Evolutionary conservation across 2,329 filamentous ascomycete species (phyloP), one percentile per base, ranked within the genome.

Genomic region (Cladophialophora psammophila): DNA sequence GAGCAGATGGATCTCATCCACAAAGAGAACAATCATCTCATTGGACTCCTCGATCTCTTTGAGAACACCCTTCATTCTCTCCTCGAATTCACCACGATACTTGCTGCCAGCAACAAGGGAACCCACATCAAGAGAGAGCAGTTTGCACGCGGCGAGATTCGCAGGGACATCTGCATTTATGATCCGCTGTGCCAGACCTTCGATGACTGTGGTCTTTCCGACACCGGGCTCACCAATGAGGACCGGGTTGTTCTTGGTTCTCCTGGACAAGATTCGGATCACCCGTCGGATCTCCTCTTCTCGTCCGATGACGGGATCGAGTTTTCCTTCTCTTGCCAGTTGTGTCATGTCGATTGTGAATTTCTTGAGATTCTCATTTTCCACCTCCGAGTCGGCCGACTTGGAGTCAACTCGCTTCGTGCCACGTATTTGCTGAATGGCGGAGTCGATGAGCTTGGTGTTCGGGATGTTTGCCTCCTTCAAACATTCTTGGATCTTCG

Each of bases 341-440:
- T 92, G 86, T 10, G 95, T 99, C 93, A 99, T 96, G 80, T 99
- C 95, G 75, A 98, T 95, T 64, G 95, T 98, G 80, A 97, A 99
- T 76, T 98, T 99, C 83, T 94, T 92, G 68, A 99, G 84, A 77
- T 97, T 97, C 81, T 99, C 95, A 75, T 94, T 92, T 75, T 97
- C 94, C 75, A 91, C 86, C 80, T 98, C 95, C 0, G 82, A 89
- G 80, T 99, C 95, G 63, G 95, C 95, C 3, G 92, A 97, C 83
- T 96, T 97, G 67, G 93, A 96, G 80, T 99, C 95, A 50, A 99
- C 94, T 70, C 94, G 87, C 82, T 90, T 93, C 50, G 93, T 98
- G 68, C 95, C 95, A 71, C 95, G 90, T 74, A 99, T 97, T 66
- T 93, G 89, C 75, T 93, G 88, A 48, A 99, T 88, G n/a, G 95